phyloP scores from a whole-genome alignment of 805 yeast genomes.

The Suhomyces prunicola region DNA sequence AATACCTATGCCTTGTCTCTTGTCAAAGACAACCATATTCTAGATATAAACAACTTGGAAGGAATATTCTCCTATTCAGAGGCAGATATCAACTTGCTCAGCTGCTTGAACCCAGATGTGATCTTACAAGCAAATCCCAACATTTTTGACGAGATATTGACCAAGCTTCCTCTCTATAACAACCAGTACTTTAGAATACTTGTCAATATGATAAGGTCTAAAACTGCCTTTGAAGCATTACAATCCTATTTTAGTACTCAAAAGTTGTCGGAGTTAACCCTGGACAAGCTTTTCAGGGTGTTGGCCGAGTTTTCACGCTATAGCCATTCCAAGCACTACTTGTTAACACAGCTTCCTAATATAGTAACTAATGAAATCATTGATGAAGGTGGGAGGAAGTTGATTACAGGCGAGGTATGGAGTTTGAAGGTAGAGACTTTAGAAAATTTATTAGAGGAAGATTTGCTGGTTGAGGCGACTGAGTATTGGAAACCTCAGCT shows the following conservation, averaged over 20 bases:
- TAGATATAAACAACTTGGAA: constrained; percentile 19
- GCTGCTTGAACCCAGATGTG: constrained; percentile 15
- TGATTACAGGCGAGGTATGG: constrained; percentile 23
- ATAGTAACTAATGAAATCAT: constrained; percentile 20
- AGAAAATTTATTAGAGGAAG: constrained; percentile 18
- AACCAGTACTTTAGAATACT: constrained; percentile 24
- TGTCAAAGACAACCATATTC: constrained; percentile 6
- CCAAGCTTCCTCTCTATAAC: constrained; percentile 14
- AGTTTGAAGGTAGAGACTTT: constrained; percentile 20
- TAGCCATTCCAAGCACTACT: constrained; percentile 16
- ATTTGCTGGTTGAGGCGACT: constrained; percentile 9
- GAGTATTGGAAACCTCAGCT: constrained; percentile 23
- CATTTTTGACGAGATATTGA: constrained; percentile 11
- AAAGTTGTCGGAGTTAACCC: constrained; percentile 14
- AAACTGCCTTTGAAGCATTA: constrained; percentile 14
- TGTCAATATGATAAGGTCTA: constrained; percentile 19
- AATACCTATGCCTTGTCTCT: neutral
- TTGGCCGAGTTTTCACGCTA: constrained; percentile 18
- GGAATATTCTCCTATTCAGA: constrained; percentile 10
- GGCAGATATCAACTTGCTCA: constrained; percentile 20
- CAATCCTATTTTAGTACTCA: constrained; percentile 6
- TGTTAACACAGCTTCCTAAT: constrained; percentile 24
- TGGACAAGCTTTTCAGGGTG: constrained; percentile 20
- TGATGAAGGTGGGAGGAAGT: constrained; percentile 9
- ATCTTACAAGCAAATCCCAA: constrained; percentile 10